Evolutionary conservation across 257 asterid genomes (phyloP).

Genomic region (Solanum arcanum): DNA sequence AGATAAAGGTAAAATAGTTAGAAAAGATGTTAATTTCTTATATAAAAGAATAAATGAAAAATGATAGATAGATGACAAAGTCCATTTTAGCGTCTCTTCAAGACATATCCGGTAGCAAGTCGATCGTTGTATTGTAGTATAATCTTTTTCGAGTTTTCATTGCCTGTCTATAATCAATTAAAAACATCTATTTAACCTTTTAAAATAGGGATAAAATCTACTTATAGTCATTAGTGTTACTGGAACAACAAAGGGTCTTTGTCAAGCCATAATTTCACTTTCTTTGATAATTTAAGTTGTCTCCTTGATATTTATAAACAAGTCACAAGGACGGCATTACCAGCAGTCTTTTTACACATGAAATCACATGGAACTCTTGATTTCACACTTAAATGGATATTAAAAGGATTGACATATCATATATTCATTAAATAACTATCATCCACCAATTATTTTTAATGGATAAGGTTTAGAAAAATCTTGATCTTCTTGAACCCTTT

Average conservation of each 20-base stretch:
- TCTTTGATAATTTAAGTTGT: not conserved
- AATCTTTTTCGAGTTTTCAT: too few species aligned
- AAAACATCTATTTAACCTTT: not conserved
- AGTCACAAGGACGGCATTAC: not conserved
- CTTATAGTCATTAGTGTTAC: not conserved
- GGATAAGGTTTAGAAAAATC: not conserved
- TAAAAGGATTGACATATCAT: not conserved
- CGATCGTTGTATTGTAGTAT: not conserved
- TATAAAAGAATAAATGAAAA: not conserved
- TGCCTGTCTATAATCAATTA: too few species aligned
- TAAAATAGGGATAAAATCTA: not conserved
- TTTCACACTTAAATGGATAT: not conserved
- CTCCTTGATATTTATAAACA: not conserved
- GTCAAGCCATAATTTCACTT: not conserved
- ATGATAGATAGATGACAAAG: not conserved
- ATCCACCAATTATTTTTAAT: not conserved
- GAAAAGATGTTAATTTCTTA: not conserved
- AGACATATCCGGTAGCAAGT: not conserved
- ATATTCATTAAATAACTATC: not conserved
- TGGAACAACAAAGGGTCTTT: not conserved
- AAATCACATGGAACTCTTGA: not conserved
- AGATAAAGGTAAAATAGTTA: not conserved
- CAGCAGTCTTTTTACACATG: not conserved
- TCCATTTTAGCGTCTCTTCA: not conserved
- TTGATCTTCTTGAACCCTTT: not conserved